phyloP scores from a whole-genome alignment of 768 basidiomycete species.

The Sporobolomyces phaffii region DNA sequence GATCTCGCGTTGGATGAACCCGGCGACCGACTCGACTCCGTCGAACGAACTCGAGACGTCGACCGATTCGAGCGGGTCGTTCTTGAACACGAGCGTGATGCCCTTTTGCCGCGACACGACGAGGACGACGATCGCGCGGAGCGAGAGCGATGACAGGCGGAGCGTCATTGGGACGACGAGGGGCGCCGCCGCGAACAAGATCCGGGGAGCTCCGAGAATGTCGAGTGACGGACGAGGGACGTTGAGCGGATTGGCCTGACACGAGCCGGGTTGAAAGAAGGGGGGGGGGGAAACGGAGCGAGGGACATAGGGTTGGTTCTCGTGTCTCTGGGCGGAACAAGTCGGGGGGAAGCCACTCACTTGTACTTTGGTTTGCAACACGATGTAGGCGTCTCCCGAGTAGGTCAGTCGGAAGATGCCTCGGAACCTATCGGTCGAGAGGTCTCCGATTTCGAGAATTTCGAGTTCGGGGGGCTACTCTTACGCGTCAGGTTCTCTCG shows the following conservation, averaged over 20 bases:
- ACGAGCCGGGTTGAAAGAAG: too few species aligned
- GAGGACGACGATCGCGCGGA: conserved; percentile 91
- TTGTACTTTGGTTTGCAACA: conserved; percentile 87
- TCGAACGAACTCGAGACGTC: conserved; percentile 98
- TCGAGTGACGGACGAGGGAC: conserved; percentile 87
- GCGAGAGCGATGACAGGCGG: conserved; percentile 86
- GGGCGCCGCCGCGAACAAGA: conserved; percentile 89
- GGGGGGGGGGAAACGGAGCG: too few species aligned
- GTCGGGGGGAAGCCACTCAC: conserved; percentile 52
- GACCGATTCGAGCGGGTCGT: conserved; percentile 94
- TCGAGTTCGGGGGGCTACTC: conserved; percentile 88
- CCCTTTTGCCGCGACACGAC: conserved; percentile 97
- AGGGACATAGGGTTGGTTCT: too few species aligned
- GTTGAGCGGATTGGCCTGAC: conserved; percentile 91
- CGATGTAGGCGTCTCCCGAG: conserved; percentile 80
- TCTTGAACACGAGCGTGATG: conserved; percentile 98
- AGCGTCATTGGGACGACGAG: conserved; percentile 97
- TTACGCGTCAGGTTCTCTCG: background rate
- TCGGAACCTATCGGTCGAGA: conserved; percentile 89
- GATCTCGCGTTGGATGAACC: conserved; percentile 94
- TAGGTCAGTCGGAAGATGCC: conserved; percentile 96
- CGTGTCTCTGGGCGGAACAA: too few species aligned
- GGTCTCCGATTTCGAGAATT: conserved; percentile 93
- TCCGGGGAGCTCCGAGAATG: conserved; percentile 72
- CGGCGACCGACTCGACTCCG: conserved; percentile 93